Evolutionary conservation across 192 early-diverging fungal species (phyloP), one percentile per base, ranked within the genome.

Genomic region (Coemansia sp.): DNA sequence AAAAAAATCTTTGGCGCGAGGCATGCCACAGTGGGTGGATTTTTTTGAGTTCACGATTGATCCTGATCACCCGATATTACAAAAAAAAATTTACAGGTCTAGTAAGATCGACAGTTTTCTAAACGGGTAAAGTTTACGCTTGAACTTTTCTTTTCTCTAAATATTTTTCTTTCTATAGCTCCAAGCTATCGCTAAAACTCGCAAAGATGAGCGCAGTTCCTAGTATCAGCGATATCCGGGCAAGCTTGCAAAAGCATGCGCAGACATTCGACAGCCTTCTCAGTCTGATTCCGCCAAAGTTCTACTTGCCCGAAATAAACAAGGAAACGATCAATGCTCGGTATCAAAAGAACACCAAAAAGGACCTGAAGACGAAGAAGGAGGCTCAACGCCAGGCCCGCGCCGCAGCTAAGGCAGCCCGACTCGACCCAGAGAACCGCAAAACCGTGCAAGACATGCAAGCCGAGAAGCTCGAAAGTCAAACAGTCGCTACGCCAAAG

Each of bases 351-450:
- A 89, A 94, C 70, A 95, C 92, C 70, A 96, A 97, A 83, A 91
- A 93, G 76, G 91, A 91, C 66, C 95, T 94, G 63, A 90, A 91
- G 60, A 90, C 90, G 79, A 91, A 93, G 75, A 93, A 91, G 76
- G 95, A 94, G 68, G 95, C 94, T 66, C 91, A 90, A 77, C 85
- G 86, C 71, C 95, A 96, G 88, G 89, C 92, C 64, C 69, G 68
- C 16, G 76, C 65, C 47, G 64, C 50, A 15, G 64, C 60, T 62
- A 75, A 79, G 47, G 70, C 60, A 1, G 69, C 72, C 27, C 77
- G 94, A 87, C 85, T 95, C 62, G 93, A 96, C 78, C 94, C 94
- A 16, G 89, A 91, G 60, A 93, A 91, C 83, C 73, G 78, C 72
- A 93, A 90, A 76, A 88, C 89, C 6, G 87, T 93, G 13, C 79